Base-by-base conservation (phyloP, 208 protist genomes). In the Angomonas ambiguus region DNA sequence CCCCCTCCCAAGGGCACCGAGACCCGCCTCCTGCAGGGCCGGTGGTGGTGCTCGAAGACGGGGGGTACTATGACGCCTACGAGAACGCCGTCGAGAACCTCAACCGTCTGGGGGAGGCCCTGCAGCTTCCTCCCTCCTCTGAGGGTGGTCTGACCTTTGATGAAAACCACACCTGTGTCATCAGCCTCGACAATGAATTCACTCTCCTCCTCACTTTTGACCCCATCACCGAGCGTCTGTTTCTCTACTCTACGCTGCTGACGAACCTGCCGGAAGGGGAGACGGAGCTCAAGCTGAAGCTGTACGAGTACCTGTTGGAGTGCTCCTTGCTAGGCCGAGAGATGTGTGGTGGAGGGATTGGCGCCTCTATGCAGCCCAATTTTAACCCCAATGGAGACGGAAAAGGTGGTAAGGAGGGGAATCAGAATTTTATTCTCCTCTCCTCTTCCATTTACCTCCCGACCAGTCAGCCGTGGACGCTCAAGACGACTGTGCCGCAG, bases 221-320 rank as follows among this genome's bases (percentile, higher is more conserved):
- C 66, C 69, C 69, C 3, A 66, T 57, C 51, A 91, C 87, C 51
- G 80, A 91, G 72, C 58, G 87, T n/a, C 72, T 93, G 0, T 89
- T 74, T 61, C 38, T 90, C 6, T 93, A 93, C 75, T 76, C 79
- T 24, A 87, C 87, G 0, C 67, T 93, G n/a, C 62, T 91, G 11
- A 81, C 83, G 16, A 27, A 69, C 0, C 69, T 93, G 22, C 81
- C 85, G 0, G 65, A 71, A 27, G 61, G 56, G 63, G 25, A 51
- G 30, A 57, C 58, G 34, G 48, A 20, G 6, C 27, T 80, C 1
- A 61, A 72, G 30, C 65, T 91, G 42, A 48, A 62, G 25, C 59
- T 93, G 11, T 93, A 89, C 63, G 82, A 90, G 62, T 80, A 82
- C 53, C 74, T 93, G 0, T 72, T 93, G 16, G 87, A 93, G 61